These are phyloP conservation scores for Agrostemma githago DNA, from an alignment of 148 eudicot species.

Conservation along the genomic window DNA sequence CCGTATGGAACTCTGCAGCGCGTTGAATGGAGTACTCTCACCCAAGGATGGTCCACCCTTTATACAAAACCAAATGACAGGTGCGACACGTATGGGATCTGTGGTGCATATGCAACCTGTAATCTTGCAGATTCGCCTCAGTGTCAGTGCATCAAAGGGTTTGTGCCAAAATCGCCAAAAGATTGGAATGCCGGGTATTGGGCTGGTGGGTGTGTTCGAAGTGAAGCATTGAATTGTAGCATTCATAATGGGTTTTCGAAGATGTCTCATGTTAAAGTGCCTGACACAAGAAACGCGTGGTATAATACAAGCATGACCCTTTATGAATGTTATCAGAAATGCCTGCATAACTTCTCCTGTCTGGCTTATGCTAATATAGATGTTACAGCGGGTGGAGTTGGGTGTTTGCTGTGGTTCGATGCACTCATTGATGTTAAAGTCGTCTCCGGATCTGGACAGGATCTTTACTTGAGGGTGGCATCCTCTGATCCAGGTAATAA, in stretches of 20 bases:
- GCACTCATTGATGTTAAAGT: slow-evolving; percentile 29
- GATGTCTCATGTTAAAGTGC: slow-evolving; percentile 25
- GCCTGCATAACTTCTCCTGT: slow-evolving; percentile 38
- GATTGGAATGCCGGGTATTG: slow-evolving; percentile 31
- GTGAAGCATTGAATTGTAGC: slow-evolving; percentile 20
- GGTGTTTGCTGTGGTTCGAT: slow-evolving; percentile 40
- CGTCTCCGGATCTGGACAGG: slow-evolving; percentile 18
- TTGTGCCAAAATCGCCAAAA: slow-evolving; percentile 18
- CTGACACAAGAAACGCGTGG: slow-evolving; percentile 31
- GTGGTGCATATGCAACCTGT: slow-evolving; percentile 27
- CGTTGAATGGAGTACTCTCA: slow-evolving; percentile 12
- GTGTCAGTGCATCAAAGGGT: slow-evolving; percentile 27
- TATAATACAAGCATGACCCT: slow-evolving; percentile 32
- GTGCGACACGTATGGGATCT: slow-evolving; percentile 28
- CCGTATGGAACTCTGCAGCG: slow-evolving; percentile 14
- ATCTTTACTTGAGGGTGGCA: slow-evolving; percentile 20
- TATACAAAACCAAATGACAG: slow-evolving; percentile 11
- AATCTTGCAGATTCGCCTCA: slow-evolving; percentile 8
- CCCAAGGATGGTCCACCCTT: slow-evolving; percentile 21
- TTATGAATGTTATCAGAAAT: slow-evolving; percentile 25
- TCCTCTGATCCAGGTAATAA: slow-evolving; percentile 19
- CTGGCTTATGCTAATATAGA: slow-evolving; percentile 37
- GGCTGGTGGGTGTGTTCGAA: slow-evolving; percentile 35
- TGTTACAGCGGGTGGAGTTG: slow-evolving; percentile 25
- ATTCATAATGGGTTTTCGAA: slow-evolving; percentile 28